A percentile compares a stretch with the other conserved stretches of the same genome.
Evolutionary conservation across 2,329 filamentous ascomycete genomes (phyloP).

Genomic region (Trichophyton verrucosum): DNA sequence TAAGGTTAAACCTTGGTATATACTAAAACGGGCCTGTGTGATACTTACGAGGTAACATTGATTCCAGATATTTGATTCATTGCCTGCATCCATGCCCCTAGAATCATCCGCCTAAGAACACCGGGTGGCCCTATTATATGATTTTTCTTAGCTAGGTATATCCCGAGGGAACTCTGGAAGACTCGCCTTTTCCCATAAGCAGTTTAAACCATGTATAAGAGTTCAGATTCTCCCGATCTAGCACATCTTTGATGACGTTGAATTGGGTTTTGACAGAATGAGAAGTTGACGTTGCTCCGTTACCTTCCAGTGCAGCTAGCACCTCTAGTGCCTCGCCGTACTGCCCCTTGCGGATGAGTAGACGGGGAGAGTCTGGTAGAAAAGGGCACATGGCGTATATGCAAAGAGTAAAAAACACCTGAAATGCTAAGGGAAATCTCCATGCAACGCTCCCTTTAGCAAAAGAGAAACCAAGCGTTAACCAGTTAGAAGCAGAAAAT

Average conservation of each 20-base stretch:
- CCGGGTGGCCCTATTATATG: slow-evolving; percentile 29
- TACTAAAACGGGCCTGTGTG: background rate
- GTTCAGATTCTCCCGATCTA: slow-evolving; percentile 35
- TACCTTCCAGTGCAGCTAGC: slow-evolving; percentile 32
- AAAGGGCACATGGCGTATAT: slow-evolving; percentile 25
- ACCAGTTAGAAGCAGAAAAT: slow-evolving; percentile 35
- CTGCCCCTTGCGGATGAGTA: slow-evolving; percentile 21
- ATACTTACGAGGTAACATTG: slow-evolving; percentile 22
- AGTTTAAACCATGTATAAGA: slow-evolving; percentile 36
- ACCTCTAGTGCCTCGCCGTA: slow-evolving; percentile 33
- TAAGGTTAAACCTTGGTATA: slow-evolving; percentile 6
- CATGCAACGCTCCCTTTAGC: slow-evolving; percentile 20
- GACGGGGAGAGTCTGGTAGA: slow-evolving; percentile 24
- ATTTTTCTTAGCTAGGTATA: slow-evolving; percentile 23
- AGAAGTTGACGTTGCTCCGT: slow-evolving; percentile 20
- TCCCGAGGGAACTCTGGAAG: background rate
- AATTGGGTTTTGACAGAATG: slow-evolving; percentile 22
- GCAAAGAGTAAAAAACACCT: slow-evolving; percentile 35
- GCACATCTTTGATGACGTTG: slow-evolving; percentile 26
- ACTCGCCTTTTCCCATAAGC: slow-evolving; percentile 26
- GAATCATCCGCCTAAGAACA: slow-evolving; percentile 32
- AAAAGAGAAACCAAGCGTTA: slow-evolving; percentile 28
- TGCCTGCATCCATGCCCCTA: slow-evolving; percentile 34
- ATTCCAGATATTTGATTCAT: slow-evolving; percentile 29
- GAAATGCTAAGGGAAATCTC: slow-evolving; percentile 40